A percentile compares a stretch with the other conserved stretches of the same genome.
Evolutionary conservation across 2,329 filamentous ascomycete genomes (phyloP).

Genomic region (Aspergillus texensis): DNA sequence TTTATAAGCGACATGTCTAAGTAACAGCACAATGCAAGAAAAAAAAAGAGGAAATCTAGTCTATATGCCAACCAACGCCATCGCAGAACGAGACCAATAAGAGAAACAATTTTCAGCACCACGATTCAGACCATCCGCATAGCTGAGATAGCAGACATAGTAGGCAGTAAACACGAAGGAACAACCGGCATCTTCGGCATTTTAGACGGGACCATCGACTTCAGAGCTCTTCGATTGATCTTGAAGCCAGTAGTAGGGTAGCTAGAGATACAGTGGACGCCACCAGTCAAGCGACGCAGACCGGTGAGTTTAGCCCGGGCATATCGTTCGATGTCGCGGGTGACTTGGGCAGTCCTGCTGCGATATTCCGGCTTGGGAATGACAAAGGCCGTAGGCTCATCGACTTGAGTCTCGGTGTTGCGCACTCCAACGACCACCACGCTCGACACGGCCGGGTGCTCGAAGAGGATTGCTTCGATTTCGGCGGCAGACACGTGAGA

Average conservation of each 20-base stretch:
- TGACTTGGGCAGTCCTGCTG: neutral
- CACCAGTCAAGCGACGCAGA: neutral
- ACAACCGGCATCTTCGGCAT: neutral
- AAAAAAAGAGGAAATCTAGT: neutral
- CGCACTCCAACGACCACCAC: constrained; percentile 34
- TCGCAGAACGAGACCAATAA: neutral
- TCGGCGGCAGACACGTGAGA: constrained; percentile 35
- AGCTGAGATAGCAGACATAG: neutral
- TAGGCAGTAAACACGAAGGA: neutral
- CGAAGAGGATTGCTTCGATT: constrained; percentile 37
- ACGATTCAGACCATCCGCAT: neutral
- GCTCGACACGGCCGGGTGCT: constrained; percentile 33
- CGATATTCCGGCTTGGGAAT: neutral
- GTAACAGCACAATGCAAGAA: neutral
- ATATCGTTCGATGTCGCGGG: neutral
- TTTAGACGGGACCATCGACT: neutral
- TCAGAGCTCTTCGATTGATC: neutral
- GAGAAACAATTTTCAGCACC: neutral
- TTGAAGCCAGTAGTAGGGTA: constrained; percentile 1
- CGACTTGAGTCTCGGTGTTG: neutral
- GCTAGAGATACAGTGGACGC: neutral
- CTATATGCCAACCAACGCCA: neutral
- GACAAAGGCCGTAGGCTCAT: neutral
- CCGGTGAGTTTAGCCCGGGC: neutral
- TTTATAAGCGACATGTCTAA: neutral